phyloP scores from a whole-genome alignment of 169 alveolate genomes.

The Plasmodium adleri region DNA sequence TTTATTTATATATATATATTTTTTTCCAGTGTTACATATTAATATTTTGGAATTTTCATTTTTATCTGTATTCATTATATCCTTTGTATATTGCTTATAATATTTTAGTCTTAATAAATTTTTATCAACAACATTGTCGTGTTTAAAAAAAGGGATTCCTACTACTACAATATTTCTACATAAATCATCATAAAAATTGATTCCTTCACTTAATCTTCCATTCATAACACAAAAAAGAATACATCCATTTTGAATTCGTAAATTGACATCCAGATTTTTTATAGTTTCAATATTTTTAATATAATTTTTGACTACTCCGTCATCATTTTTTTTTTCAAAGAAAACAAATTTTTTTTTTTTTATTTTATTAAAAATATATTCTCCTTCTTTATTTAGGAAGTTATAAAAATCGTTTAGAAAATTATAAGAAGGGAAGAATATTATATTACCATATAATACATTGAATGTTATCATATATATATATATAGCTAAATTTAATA shows the following conservation, averaged over 20 bases:
- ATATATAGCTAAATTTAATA: slow-evolving; percentile 74
- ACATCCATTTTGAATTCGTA: slow-evolving; percentile 84
- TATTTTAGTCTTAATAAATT: slow-evolving; percentile 72
- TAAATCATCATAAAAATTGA: slow-evolving; percentile 95
- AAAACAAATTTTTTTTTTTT: slow-evolving; percentile 71
- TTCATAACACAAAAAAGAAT: slow-evolving; percentile 90
- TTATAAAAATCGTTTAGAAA: slow-evolving; percentile 76
- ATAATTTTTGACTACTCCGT: not conserved
- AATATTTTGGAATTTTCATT: not conserved
- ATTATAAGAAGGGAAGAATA: slow-evolving; percentile 84
- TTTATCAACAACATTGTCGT: slow-evolving; percentile 52
- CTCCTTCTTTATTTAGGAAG: slow-evolving; percentile 56
- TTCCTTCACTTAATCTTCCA: slow-evolving; percentile 95
- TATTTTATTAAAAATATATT: slow-evolving; percentile 32
- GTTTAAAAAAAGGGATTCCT: slow-evolving; percentile 95
- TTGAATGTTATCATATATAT: slow-evolving; percentile 60
- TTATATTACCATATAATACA: slow-evolving; percentile 86
- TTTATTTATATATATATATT: not conserved
- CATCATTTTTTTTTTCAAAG: slow-evolving; percentile 53
- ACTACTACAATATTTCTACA: slow-evolving; percentile 94
- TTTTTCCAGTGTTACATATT: not conserved
- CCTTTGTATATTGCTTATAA: slow-evolving; percentile 61
- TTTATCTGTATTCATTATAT: not conserved
- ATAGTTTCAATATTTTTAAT: not conserved
- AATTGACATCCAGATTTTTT: slow-evolving; percentile 1